phyloP scores from a whole-genome alignment of 2,329 filamentous ascomycete species.

The Furcasterigmium furcatum region DNA sequence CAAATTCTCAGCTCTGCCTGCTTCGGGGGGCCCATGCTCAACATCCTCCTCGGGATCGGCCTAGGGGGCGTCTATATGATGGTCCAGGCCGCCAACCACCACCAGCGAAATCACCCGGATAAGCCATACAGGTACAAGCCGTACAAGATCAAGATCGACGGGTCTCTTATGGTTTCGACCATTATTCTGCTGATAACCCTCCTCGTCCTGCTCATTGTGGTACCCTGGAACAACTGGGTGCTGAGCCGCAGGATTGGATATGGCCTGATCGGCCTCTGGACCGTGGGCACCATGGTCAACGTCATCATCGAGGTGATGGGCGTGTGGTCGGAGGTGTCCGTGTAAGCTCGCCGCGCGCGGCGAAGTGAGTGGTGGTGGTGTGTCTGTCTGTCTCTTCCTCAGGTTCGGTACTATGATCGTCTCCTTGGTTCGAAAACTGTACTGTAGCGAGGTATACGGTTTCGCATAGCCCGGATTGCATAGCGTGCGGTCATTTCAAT shows the following conservation, averaged over 20 bases:
- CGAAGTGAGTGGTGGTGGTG: too few species aligned
- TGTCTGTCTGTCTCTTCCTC: too few species aligned
- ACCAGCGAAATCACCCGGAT: constrained; percentile 65
- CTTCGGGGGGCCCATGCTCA: constrained; percentile 97
- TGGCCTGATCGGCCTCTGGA: constrained; percentile 78
- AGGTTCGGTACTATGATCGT: too few species aligned
- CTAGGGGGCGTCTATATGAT: constrained; percentile 88
- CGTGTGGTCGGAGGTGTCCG: constrained; percentile 35
- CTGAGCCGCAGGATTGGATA: constrained; percentile 82
- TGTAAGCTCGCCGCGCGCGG: too few species aligned
- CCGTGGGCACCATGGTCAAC: constrained; percentile 75
- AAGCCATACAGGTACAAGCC: constrained; percentile 64
- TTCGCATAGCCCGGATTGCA: too few species aligned
- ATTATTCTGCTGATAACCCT: constrained; percentile 81
- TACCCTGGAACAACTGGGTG: constrained; percentile 83
- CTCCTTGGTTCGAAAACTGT: constrained; percentile 1
- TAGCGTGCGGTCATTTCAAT: too few species aligned
- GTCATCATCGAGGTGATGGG: constrained; percentile 74
- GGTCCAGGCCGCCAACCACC: constrained; percentile 63
- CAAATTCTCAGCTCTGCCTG: constrained; percentile 65
- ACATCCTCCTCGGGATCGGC: constrained; percentile 94
- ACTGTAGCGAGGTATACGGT: constrained; percentile 8
- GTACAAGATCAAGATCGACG: constrained; percentile 81
- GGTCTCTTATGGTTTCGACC: constrained; percentile 80
- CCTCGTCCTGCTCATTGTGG: constrained; percentile 70